Evolutionary conservation across 768 basidiomycete species (phyloP), one percentile per base, ranked within the genome.

Genomic region (Nevesoporus exiguus): DNA sequence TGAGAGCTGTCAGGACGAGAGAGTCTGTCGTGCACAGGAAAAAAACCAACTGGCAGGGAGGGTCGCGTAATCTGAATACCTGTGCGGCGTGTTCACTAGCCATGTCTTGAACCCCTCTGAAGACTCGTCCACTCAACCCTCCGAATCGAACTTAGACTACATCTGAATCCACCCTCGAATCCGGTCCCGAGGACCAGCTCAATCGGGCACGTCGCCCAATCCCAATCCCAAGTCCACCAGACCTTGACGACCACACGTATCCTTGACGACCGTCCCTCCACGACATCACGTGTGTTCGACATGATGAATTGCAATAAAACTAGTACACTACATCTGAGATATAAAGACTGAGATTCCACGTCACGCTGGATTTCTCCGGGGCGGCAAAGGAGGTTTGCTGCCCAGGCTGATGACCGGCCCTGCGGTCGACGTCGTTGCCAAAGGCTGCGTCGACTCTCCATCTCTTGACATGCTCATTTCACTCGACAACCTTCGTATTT

Each of bases 301-400:
- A 29, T 25, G 39, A 40, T 40, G 51, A 34, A 40, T 45, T 15
- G 34, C 34, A 44, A 58, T 43, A 50, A 47, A 34, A 13, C n/a
- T 58, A 42, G 19, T 34, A 59, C 17, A 15, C 49, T 49, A 54
- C 61, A 49, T 7, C 5, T 30, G 33, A 21, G 22, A 4, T 40
- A n/a, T 29, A 27, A 21, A 29, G 5, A 39, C 21, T 0, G 6
- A 7, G 14, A 15, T 3, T 15, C 25, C 22, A 9, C 10, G 19
- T 67, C 52, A 67, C 39, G n/a, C 47, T 10, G 58, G 45, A 8
- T 49, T 29, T 39, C 63, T 61, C 36, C 72, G 71, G n/a, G 72
- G 72, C n/a, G 72, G 72, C 37, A 73, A 58, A 13, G 72, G 72
- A 2, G 72, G 72, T 39, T 57, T 71, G 37, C 47, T 55, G 43